Evolutionary conservation across 345 rosid genomes (phyloP), one percentile per base, ranked within the genome.

Genomic region (Acer negundo): DNA sequence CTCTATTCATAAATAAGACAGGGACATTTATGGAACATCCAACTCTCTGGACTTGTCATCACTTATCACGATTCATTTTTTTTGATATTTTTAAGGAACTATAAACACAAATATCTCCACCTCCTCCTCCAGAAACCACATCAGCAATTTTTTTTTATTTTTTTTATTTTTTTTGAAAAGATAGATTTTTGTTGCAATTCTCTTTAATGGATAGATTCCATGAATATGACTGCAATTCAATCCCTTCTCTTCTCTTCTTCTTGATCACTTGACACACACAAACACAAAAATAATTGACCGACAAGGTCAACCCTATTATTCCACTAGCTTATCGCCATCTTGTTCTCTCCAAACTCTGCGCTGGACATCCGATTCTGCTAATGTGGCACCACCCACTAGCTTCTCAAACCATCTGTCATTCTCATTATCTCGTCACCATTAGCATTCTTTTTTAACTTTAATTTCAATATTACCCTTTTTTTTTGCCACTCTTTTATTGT

Each of bases 141-240:
- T 61, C 59, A 73, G 3, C 22, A n/a, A n/a, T n/a, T n/a, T n/a
- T n/a, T n/a, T n/a, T n/a, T n/a, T n/a, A n/a, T n/a, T n/a, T n/a
- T n/a, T n/a, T n/a, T n/a, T n/a, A n/a, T n/a, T n/a, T n/a, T n/a
- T n/a, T n/a, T n/a, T n/a, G n/a, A n/a, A n/a, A n/a, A n/a, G 51
- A n/a, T 17, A 46, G 1, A 16, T 22, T 40, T 38, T 26, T 51
- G 11, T 0, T 26, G 23, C 62, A 38, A 5, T 63, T 56, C 51
- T 44, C 24, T 10, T 10, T 15, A 4, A 66, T 22, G 19, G 76
- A 68, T 46, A 71, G 35, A 56, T 44, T 63, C 62, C 28, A 13
- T 53, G 82, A 85, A 3, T 15, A 23, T 2, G 88, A 85, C 82
- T 10, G 11, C 70, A 68, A 78, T 80, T 16, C 73, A 71, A 82